Percentiles rank a stretch among this genome's conserved stretches.
phyloP scores from a whole-genome alignment of 352 stramenopile species.

The Phytophthora melonis region DNA sequence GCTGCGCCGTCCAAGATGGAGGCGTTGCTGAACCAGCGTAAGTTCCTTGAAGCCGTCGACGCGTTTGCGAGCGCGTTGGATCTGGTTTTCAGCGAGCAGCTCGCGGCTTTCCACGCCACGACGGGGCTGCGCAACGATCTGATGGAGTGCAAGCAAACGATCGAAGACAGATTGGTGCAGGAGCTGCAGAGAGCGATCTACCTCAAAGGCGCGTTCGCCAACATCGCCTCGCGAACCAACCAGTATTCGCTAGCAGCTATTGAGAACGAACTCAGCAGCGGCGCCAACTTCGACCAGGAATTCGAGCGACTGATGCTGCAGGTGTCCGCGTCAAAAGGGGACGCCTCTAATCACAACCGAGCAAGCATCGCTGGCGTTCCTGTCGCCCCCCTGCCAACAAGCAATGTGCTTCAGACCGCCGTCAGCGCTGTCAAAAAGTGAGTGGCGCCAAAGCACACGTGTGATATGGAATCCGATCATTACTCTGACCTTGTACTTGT shows the following conservation, averaged over 20 bases:
- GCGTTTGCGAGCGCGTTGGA: slow-evolving; percentile 82
- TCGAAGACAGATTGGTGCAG: slow-evolving; percentile 81
- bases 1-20: slow-evolving; percentile 75
- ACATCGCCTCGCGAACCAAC: slow-evolving; percentile 64
- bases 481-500: slow-evolving; percentile 15
- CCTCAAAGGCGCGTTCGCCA: slow-evolving; percentile 71
- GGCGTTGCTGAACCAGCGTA: slow-evolving; percentile 55
- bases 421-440: slow-evolving; percentile 79
- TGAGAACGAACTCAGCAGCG: slow-evolving; percentile 74
- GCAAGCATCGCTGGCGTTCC: not conserved
- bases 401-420: slow-evolving; percentile 61
- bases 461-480: not conserved
- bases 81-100: slow-evolving; percentile 82
- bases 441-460: not conserved
- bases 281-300: slow-evolving; percentile 65
- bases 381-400: slow-evolving; percentile 17
- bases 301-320: slow-evolving; percentile 67
- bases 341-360: not conserved
- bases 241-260: slow-evolving; percentile 78
- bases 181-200: slow-evolving; percentile 81
- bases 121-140: slow-evolving; percentile 77
- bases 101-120: slow-evolving; percentile 82
- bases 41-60: slow-evolving; percentile 73
- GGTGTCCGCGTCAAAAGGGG: slow-evolving; percentile 21
- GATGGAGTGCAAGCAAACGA: slow-evolving; percentile 89